Conservation (phyloP, 176 grass and related monocot genomes). For the Zea luxurians region DNA sequence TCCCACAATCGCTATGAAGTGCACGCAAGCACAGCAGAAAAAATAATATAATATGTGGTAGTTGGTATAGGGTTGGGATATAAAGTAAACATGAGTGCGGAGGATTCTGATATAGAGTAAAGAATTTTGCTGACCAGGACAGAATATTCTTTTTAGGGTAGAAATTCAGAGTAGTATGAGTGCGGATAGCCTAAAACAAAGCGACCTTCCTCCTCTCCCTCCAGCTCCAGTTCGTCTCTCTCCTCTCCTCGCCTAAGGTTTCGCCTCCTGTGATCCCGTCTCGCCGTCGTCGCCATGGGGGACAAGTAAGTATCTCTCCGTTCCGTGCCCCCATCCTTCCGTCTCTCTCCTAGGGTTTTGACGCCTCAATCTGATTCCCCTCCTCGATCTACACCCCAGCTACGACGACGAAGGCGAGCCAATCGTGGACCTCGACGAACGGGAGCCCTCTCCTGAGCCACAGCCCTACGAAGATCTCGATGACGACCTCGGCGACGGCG, state of each 20-base stretch:
- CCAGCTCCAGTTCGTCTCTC: not conserved
- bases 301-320: constrained; percentile 36
- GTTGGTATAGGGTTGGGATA: no score
- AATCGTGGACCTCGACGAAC: constrained; percentile 67
- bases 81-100: no score
- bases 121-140: no score
- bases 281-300: constrained; percentile 18
- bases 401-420: constrained; percentile 89
- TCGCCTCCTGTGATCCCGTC: not conserved
- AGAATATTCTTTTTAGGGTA: no score
- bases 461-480: constrained; percentile 52
- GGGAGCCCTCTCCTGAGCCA: constrained; percentile 28
- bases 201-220: not conserved
- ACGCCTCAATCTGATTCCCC: not conserved
- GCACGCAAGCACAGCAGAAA: no score
- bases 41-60: no score
- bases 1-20: no score
- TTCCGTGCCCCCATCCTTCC: not conserved
- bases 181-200: no score
- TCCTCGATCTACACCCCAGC: constrained; percentile 36
- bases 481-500: constrained; percentile 47
- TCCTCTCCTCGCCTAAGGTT: constrained; percentile 34
- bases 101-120: no score
- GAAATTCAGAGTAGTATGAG: no score
- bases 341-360: constrained; percentile 16